phyloP scores from a whole-genome alignment of 1,284 basidiomycete species.

The Apiotrichum montevideense region DNA sequence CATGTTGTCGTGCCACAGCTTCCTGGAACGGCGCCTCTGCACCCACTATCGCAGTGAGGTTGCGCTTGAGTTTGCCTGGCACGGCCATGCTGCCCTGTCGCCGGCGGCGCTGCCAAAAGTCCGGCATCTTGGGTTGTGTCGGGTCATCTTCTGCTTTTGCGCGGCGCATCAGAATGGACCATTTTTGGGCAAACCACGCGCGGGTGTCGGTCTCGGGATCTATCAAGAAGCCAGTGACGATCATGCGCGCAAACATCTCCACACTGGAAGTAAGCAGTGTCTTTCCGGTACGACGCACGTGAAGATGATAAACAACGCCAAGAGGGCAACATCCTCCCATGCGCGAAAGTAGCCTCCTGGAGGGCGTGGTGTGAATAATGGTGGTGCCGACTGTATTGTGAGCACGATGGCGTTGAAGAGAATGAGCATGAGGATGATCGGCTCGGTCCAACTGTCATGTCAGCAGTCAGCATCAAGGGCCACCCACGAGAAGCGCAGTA shows the following conservation, averaged over 20 bases:
- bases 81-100: not conserved
- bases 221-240: conserved; percentile 83
- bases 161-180: conserved; percentile 2
- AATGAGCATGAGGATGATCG: conserved; percentile 74
- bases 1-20: conserved; percentile 48
- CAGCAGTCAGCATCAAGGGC: not conserved
- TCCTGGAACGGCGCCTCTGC: conserved; percentile 50
- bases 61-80: not conserved
- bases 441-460: conserved; percentile 71
- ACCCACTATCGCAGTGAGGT: conserved; percentile 6
- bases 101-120: not conserved
- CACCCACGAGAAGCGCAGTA: conserved; percentile 62
- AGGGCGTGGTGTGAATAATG: conserved; percentile 50
- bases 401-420: conserved; percentile 76
- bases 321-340: conserved; percentile 83
- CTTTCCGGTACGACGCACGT: conserved; percentile 55
- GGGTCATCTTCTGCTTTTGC: conserved; percentile 3
- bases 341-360: conserved; percentile 68
- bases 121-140: not conserved
- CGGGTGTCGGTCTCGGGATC: conserved; percentile 65
- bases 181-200: conserved; percentile 39
- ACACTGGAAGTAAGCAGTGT: conserved; percentile 50
- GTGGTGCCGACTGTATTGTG: conserved; percentile 64
- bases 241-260: conserved; percentile 81
- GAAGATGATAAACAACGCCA: conserved; percentile 76